Base-by-base conservation (phyloP, 2,329 filamentous ascomycete species). In the Bimuria novae-zelandiae region DNA sequence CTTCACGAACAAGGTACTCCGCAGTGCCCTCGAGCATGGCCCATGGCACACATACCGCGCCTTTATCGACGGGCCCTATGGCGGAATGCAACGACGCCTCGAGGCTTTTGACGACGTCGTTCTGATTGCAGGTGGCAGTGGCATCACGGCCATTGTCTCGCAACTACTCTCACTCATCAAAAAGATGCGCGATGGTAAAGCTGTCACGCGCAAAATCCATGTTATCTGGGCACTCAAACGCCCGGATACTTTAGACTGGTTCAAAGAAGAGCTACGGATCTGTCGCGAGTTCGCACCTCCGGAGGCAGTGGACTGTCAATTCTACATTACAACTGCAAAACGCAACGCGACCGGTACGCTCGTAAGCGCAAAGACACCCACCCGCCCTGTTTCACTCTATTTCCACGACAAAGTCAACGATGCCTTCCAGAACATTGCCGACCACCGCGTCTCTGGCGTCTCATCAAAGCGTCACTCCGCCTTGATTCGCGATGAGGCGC, bases 191-290 rank as follows among this genome's bases (percentile, higher is more conserved):
- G 92, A 96, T 68, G 90, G 91, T 44, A 96, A 96, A 74, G 92
- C 93, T 29, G 90, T 96, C 39, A 97, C 92, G 1, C 90, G 89
- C 71, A 90, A 88, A 59, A 88, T 97, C 4, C 88, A 94, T 14
- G 90, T 97, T 1, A 84, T 97, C n/a, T 97, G 93, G 93, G 87
- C 92, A 4, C 79, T 97, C 61, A 96, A 94, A 75, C 85, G 89
- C 51, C 86, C 94, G 12, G 93, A 97, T 73, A 90, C 91, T 1
- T 91, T 97, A 86, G 91, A 97, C 70, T 97, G 93, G 93, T 97
- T 97, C 80, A 89, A 90, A 60, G 92, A 97, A 75, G 93, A 97
- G 73, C 80, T 97, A 53, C 85, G 92, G 42, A 96, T 97, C 65
- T 96, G 93, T 75, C 85, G 91, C 64, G 90, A 97, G 73, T 88